These are phyloP conservation scores for Linum trigynum DNA, from an alignment of 345 rosid species.

Conservation along the genomic window DNA sequence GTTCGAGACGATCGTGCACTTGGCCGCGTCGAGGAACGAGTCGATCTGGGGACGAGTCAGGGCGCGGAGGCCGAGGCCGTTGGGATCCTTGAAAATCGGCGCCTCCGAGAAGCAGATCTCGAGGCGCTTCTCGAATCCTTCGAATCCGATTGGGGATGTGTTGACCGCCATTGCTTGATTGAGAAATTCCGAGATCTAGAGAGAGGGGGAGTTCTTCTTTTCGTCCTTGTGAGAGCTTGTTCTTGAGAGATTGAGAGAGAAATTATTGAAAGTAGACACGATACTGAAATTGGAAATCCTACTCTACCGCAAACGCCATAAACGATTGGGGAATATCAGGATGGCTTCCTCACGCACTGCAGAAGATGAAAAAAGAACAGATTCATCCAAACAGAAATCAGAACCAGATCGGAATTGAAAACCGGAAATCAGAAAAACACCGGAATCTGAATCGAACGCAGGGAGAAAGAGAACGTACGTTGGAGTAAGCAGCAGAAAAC, in stretches of 20 bases:
- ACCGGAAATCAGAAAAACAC: not conserved
- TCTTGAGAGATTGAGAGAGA: not conserved
- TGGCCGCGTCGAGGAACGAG: slow-evolving; percentile 48
- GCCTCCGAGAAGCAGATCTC: slow-evolving; percentile 53
- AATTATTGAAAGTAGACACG: not conserved
- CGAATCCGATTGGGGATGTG: slow-evolving; percentile 2
- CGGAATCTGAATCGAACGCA: not conserved
- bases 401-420: too few species aligned
- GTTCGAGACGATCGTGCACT: slow-evolving; percentile 54
- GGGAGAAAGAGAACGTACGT: slow-evolving; percentile 25
- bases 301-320: slow-evolving; percentile 15
- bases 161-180: slow-evolving; percentile 15
- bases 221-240: not conserved
- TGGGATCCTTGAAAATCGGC: slow-evolving; percentile 37
- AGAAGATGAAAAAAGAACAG: not conserved
- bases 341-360: slow-evolving; percentile 79
- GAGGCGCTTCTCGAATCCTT: slow-evolving; percentile 24
- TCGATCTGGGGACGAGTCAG: slow-evolving; percentile 44
- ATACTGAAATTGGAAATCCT: slow-evolving; percentile 10
- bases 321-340: slow-evolving; percentile 37
- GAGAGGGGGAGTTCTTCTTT: slow-evolving; percentile 1
- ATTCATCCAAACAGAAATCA: not conserved
- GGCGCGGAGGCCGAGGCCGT: slow-evolving; percentile 44
- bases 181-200: not conserved
- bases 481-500: slow-evolving; percentile 83